Evolutionary conservation across 164 flowering plant genomes (phyloP).

Genomic region (Platanus orientalis): DNA sequence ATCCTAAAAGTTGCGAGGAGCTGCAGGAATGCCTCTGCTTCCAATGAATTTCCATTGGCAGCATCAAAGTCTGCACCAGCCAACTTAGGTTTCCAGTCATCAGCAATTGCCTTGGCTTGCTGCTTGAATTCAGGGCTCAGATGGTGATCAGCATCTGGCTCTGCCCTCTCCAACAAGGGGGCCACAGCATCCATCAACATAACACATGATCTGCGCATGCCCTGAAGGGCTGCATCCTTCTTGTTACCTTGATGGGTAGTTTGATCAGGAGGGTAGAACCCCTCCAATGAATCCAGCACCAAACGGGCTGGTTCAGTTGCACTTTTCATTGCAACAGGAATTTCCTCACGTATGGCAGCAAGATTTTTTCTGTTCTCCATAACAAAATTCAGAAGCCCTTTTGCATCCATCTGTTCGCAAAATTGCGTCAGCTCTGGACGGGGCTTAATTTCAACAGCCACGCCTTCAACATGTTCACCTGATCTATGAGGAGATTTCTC

Average conservation of each 20-base stretch:
- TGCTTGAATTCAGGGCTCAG: conserved; percentile 55
- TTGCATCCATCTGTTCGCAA: no score
- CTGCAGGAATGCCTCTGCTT: conserved; percentile 70
- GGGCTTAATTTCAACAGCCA: no score
- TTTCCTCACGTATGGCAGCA: no score
- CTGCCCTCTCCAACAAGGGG: conserved; percentile 47
- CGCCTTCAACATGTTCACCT: conserved; percentile 33
- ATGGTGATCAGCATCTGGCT: conserved; percentile 42
- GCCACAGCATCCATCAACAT: conserved; percentile 57
- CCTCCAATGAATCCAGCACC: no score
- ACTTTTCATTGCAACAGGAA: no score
- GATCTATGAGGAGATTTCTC: conserved; percentile 39
- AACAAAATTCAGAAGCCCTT: no score
- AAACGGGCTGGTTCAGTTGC: no score
- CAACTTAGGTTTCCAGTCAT: conserved; percentile 69
- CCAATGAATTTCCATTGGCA: conserved; percentile 61
- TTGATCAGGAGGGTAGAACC: conserved; percentile 48
- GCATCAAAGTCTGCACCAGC: conserved; percentile 37
- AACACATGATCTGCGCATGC: conserved; percentile 56
- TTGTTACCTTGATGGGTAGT: conserved; percentile 33
- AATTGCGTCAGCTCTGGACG: no score
- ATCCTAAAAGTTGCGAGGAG: conserved; percentile 66
- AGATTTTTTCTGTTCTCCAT: no score
- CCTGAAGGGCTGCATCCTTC: conserved; percentile 51
- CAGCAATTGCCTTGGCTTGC: conserved; percentile 77